A percentile compares a stretch with the other conserved stretches of the same genome.
phyloP scores from a whole-genome alignment of 164 flowering plant genomes.

The Umbilicus rupestris region DNA sequence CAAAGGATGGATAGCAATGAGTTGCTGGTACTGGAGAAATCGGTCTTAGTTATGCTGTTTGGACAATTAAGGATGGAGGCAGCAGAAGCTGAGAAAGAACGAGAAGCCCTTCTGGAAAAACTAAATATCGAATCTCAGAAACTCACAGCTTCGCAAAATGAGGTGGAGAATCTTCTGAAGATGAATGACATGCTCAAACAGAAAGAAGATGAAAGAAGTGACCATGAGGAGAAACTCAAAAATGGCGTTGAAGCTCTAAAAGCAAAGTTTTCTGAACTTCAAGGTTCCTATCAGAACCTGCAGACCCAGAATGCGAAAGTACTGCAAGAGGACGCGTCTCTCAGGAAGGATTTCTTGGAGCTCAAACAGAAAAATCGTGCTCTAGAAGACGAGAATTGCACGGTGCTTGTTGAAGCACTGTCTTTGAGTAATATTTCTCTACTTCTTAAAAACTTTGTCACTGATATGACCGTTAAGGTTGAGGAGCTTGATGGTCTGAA shows the following conservation, averaged over 20 bases:
- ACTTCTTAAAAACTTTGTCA: background rate
- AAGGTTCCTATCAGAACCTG: background rate
- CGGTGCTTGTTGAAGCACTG: background rate
- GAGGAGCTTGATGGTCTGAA: background rate
- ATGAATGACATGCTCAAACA: background rate
- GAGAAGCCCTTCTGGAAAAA: background rate
- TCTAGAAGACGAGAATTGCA: conserved; percentile 1
- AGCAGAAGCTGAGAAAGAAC: background rate
- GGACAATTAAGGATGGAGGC: background rate
- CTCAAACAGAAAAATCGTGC: background rate
- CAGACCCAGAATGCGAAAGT: background rate
- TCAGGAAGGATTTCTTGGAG: background rate
- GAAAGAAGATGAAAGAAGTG: background rate
- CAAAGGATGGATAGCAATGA: background rate
- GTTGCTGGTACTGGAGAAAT: background rate
- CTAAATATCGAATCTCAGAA: background rate
- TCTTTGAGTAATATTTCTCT: conserved; percentile 1
- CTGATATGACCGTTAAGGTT: background rate
- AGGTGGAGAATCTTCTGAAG: background rate
- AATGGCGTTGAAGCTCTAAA: background rate
- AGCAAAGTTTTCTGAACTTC: background rate
- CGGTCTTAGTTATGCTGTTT: conserved; percentile 1
- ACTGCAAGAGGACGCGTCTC: background rate
- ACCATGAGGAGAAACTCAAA: background rate
- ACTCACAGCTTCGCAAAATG: background rate